These are phyloP conservation scores for Bryoglossum gracile DNA, from an alignment of 495 filamentous ascomycete genomes.

Conservation along the genomic window DNA sequence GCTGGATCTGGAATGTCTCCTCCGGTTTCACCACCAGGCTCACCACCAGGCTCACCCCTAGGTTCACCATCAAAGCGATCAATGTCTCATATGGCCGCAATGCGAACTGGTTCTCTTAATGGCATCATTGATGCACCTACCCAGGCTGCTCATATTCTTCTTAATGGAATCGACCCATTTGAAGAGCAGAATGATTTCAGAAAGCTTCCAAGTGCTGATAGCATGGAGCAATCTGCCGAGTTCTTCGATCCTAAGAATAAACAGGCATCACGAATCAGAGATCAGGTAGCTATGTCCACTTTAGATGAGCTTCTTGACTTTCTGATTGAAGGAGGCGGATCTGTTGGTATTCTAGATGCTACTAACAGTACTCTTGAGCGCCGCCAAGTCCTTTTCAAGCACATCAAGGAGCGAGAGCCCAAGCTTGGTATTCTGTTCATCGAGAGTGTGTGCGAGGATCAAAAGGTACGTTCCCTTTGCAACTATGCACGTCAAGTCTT, in stretches of 20 bases:
- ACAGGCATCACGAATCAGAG: constrained; percentile 71
- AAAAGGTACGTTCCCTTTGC: constrained; percentile 38
- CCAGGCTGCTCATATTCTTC: constrained; percentile 41
- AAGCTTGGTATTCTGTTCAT: constrained; percentile 87
- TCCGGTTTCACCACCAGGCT: constrained; percentile 29
- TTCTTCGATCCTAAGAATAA: constrained; percentile 94
- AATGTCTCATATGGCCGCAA: too few species aligned
- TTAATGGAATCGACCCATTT: constrained; percentile 31
- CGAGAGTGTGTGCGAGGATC: constrained; percentile 85
- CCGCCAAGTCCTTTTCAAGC: constrained; percentile 72
- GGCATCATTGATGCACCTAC: constrained; percentile 21
- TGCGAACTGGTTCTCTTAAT: constrained; percentile 1
- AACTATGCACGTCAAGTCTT: not conserved
- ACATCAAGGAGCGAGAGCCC: constrained; percentile 75
- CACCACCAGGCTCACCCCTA: constrained; percentile 7
- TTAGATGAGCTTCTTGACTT: constrained; percentile 88
- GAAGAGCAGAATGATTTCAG: constrained; percentile 2
- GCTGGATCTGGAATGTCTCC: constrained; percentile 43
- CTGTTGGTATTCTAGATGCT: constrained; percentile 96
- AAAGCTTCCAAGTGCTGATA: constrained; percentile 21
- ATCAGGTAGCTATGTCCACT: constrained; percentile 87
- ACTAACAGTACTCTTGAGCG: constrained; percentile 92
- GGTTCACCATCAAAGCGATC: too few species aligned
- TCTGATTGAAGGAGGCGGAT: constrained; percentile 71
- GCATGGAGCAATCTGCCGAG: constrained; percentile 78